Evolutionary conservation across 495 filamentous ascomycete genomes (phyloP), one percentile per base, ranked within the genome.

Genomic region (Neurospora discreta): DNA sequence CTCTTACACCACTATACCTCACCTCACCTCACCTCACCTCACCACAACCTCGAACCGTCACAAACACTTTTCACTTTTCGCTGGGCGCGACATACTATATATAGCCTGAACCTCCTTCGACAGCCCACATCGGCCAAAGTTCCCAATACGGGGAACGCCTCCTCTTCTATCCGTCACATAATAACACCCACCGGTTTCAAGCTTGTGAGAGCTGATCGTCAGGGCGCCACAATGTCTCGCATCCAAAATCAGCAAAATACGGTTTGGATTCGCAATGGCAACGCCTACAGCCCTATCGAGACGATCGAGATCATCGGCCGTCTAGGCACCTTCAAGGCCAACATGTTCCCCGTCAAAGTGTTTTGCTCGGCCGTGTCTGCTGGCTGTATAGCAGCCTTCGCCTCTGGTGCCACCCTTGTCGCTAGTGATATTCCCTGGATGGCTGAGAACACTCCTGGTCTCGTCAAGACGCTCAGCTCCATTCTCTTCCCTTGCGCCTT

Each of bases 401-500:
- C 84, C 8, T 86, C 83, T 44, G 87, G 85, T 8, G 84, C 84
- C 3, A 73, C 79, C 2, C 79, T 90, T n/a, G 84, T 81, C 68
- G 86, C 85, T 36, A 87, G 82, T 71, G 78, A 86, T 3, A 78
- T 87, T 1, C 85, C 88, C 1, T 91, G 89, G 88, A 89, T 85
- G 71, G 81, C 85, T 67, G 83, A 87, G 11, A 90, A 90, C 75
- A 88, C 88, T 7, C 84, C 85, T 0, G 88, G 89, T 2, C 77
- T 90, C 60, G 85, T 91, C 52, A 83, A 86, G 13, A 87, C 84
- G 2, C 82, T 89, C 68, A 78, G 81, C 33, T 85, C 86, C 2
- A 72, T 88, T 52, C 81, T 90, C 33, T 90, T 90, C 71, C 88
- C 87, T 1, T 84, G 87, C 60, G 88, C 88, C 3, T 78, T 89